These are phyloP conservation scores for Yamagishiella unicocca DNA, from an alignment of 139 green algal genomes.

Conservation along the genomic window DNA sequence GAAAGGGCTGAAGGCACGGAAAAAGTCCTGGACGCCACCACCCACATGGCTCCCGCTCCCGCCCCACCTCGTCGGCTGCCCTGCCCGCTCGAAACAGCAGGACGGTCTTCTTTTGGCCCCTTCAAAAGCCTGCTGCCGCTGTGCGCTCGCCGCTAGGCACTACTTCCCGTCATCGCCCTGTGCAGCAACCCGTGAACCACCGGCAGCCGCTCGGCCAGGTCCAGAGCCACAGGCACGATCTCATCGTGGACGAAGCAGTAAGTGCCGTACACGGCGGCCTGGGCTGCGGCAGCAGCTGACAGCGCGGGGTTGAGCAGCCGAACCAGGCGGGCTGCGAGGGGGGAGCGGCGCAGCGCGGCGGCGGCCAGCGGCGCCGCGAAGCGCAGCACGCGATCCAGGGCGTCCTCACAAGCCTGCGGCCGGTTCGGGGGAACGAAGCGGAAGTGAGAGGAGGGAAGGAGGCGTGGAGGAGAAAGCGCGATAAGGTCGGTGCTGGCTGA, in stretches of 20 bases:
- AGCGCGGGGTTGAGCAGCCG: not conserved
- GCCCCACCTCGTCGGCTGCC: no score
- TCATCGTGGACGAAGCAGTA: slow-evolving; percentile 53
- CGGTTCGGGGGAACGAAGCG: not conserved
- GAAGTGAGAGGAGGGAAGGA: not conserved
- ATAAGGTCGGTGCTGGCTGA: no score
- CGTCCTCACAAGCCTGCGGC: slow-evolving; percentile 12
- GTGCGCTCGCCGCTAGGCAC: no score
- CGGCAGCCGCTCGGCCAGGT: slow-evolving; percentile 44
- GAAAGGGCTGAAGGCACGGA: no score
- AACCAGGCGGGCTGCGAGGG: not conserved
- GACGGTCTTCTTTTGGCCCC: no score
- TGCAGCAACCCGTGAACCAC: slow-evolving; percentile 34
- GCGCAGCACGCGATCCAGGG: not conserved
- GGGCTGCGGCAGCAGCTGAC: not conserved
- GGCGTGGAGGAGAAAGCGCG: no score
- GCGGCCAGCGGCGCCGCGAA: not conserved
- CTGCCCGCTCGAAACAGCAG: no score
- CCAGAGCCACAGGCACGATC: slow-evolving; percentile 54
- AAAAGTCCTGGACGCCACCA: no score
- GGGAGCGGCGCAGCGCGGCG: not conserved
- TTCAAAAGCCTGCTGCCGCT: no score
- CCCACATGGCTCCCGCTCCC: no score
- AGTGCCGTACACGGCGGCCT: not conserved
- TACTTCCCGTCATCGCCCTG: not conserved